Evolutionary conservation across 2,329 filamentous ascomycete species (phyloP).

Genomic region (Penicillium nordicum): DNA sequence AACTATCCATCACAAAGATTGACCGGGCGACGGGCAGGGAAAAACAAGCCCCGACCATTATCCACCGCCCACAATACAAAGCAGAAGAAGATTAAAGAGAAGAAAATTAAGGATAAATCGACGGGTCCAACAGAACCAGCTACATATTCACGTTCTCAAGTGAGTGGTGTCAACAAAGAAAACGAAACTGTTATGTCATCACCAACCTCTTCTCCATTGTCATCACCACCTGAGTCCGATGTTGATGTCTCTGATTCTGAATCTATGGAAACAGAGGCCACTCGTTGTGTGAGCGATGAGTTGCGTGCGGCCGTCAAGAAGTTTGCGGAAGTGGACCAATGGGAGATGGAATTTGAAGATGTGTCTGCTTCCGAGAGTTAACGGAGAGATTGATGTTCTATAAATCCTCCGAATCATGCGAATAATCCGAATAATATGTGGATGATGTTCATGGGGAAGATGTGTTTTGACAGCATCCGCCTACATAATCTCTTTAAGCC

Average conservation of each 20-base stretch:
- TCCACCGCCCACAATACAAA: constrained; percentile 17
- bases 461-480: constrained; percentile 5
- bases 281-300: constrained; percentile 35
- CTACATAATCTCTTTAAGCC: constrained; percentile 9
- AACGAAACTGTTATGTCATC: constrained; percentile 30
- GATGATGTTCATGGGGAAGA: neutral
- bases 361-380: constrained; percentile 28
- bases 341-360: constrained; percentile 46
- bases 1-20: constrained; percentile 25
- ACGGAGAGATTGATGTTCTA: neutral
- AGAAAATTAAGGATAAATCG: constrained; percentile 13
- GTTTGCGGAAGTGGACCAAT: constrained; percentile 43
- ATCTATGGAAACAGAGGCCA: constrained; percentile 7
- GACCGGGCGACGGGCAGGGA: constrained; percentile 14
- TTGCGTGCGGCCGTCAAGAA: constrained; percentile 36
- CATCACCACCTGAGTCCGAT: constrained; percentile 34
- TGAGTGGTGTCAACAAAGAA: constrained; percentile 28
- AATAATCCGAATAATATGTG: neutral
- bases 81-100: constrained; percentile 14
- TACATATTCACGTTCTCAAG: constrained; percentile 14
- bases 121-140: constrained; percentile 1
- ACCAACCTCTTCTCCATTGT: constrained; percentile 34
- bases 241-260: constrained; percentile 29
- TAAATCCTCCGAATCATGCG: neutral
- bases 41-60: constrained; percentile 21